These are phyloP conservation scores for Arachis stenosperma DNA, from an alignment of 306 rosid species.

Conservation along the genomic window DNA sequence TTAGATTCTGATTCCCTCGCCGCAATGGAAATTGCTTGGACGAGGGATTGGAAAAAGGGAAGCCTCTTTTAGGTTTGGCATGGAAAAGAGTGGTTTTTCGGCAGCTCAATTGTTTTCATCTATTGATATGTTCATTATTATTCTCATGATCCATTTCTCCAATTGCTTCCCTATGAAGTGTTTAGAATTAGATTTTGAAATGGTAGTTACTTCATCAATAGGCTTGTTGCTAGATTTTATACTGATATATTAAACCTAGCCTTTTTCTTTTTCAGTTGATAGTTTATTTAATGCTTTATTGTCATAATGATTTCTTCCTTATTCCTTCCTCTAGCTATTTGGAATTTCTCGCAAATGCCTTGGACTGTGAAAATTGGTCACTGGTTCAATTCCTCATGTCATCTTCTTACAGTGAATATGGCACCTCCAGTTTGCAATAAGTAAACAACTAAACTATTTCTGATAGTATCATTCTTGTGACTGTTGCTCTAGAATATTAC, in stretches of 20 bases:
- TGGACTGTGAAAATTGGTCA: too few relatives aligned
- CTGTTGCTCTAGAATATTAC: too few relatives aligned
- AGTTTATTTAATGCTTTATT: too few relatives aligned
- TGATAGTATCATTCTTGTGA: too few relatives aligned
- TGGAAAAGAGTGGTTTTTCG: constrained; percentile 6
- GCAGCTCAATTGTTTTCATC: constrained; percentile 18
- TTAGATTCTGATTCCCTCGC: not conserved
- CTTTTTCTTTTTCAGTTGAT: not conserved
- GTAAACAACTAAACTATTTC: too few relatives aligned
- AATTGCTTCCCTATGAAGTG: not conserved
- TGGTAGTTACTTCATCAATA: not conserved
- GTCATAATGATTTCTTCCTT: too few relatives aligned
- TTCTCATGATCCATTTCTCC: constrained; percentile 15
- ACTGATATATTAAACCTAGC: constrained; percentile 12
- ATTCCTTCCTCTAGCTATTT: too few relatives aligned
- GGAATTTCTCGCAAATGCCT: too few relatives aligned
- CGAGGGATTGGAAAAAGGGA: not conserved
- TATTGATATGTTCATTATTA: constrained; percentile 23
- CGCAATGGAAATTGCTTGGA: constrained; percentile 8
- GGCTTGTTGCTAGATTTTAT: constrained; percentile 25
- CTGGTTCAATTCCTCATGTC: too few relatives aligned
- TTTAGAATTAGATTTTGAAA: not conserved
- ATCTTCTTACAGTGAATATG: too few relatives aligned
- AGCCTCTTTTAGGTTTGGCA: constrained; percentile 9
- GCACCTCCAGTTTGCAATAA: too few relatives aligned